These are phyloP conservation scores for Arachis stenosperma DNA, from an alignment of 306 rosid genomes.

Conservation along the genomic window DNA sequence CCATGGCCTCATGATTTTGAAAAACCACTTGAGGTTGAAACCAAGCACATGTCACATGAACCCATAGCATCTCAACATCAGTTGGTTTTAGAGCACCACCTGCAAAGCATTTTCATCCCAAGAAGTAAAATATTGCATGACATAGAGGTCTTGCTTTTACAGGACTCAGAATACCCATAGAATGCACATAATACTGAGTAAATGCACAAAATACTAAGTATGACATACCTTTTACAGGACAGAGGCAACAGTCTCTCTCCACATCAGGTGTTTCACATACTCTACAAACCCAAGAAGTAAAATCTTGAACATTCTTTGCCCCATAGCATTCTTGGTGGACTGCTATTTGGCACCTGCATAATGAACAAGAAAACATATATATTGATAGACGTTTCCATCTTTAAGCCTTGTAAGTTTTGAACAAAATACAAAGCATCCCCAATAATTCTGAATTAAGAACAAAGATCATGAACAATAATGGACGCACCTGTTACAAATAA, in stretches of 20 bases:
- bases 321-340: constrained; percentile 99
- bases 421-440: constrained; percentile 13
- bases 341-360: constrained; percentile 89
- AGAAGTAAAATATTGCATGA: constrained; percentile 10
- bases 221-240: constrained; percentile 86
- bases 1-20: constrained; percentile 80
- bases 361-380: constrained; percentile 15
- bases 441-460: constrained; percentile 12
- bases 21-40: constrained; percentile 85
- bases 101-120: constrained; percentile 43
- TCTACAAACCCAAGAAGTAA: constrained; percentile 99
- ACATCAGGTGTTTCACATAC: constrained; percentile 90
- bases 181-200: constrained; percentile 39
- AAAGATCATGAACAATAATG: constrained; percentile 34
- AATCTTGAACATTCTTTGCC: constrained; percentile 76
- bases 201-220: constrained; percentile 40
- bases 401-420: constrained; percentile 23
- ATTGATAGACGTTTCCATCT: constrained; percentile 2
- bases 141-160: too few relatives aligned
- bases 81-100: constrained; percentile 99
- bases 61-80: constrained; percentile 88
- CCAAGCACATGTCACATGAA: constrained; percentile 98
- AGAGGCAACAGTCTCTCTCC: constrained; percentile 94
- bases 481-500: constrained; percentile 89
- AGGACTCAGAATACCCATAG: too few relatives aligned